Base-by-base conservation (phyloP, 2,329 filamentous ascomycete genomes). In the Neurospora sp. region DNA sequence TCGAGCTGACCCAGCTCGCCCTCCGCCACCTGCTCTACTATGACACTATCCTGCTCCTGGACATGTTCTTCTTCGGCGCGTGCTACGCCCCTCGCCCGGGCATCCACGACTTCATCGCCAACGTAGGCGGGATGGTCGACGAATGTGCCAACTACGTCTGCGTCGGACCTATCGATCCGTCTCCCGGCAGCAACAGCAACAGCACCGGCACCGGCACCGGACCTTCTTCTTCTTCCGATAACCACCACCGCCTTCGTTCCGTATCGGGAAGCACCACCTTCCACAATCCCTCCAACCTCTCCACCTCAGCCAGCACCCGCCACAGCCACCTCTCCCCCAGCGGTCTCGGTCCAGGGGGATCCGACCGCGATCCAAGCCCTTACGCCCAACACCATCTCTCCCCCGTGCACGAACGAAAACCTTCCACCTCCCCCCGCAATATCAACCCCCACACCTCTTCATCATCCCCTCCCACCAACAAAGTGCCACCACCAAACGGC, bases 11-110 rank as follows among this genome's bases (percentile, higher is more conserved):
- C 70, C 92, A 93, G 76, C 90, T 93, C 68, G 94, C 93, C 8
- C 87, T 98, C 70, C 90, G 92, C 73, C 95, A 98, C 78, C 86
- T 99, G 10, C 85, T 98, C 36, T 97, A 96, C 83, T 97, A 98
- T 80, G 93, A 95, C 77, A 95, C 93, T 76, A 87, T 97, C 42
- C 85, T 97, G 36, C 87, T 98, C 68, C 87, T 98, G 11, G 96
- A 99, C 81, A 92, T 97, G 75, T 98, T 98, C 83, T 93, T 96
- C 79, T 99, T 98, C 78, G 86, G 90, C 39, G 93, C 92, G 58
- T 95, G 96, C 76, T 99, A 99, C 78, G 93, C 94, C 0, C 90
- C 91, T 0, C 93, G 87, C 0, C 82, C 93, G 0, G 90, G 92
- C 43, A 90, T 99, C 70, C 88, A 90, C 72, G 87, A 90, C 72